A percentile compares a stretch with the other conserved stretches of the same genome.
Conservation (phyloP, 371 early-diverging fungal species). For the Zychaea mexicana region DNA sequence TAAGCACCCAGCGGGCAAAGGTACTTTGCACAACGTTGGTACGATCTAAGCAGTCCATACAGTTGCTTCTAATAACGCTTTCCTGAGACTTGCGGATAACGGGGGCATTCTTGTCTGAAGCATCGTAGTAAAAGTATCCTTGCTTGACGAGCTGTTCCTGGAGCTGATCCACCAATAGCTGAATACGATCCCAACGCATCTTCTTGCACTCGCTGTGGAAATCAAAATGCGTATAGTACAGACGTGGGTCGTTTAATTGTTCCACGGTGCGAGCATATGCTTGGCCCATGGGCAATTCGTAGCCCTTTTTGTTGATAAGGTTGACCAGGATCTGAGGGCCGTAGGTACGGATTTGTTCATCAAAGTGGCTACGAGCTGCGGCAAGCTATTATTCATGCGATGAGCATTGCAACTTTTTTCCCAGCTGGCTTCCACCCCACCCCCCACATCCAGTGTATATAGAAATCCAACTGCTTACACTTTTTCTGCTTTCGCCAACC, state of each 20-base stretch:
- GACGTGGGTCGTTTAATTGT: conserved; percentile 59
- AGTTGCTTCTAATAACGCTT: conserved; percentile 96
- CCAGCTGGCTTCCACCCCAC: not conserved
- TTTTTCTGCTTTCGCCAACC: conserved; percentile 66
- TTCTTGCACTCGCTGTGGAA: conserved; percentile 95
- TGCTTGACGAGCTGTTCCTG: conserved; percentile 67
- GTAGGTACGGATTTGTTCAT: conserved; percentile 69
- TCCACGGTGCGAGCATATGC: conserved; percentile 73
- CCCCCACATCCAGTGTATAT: too few relatives aligned
- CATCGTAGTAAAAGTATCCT: conserved; percentile 37
- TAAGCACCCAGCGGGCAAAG: conserved; percentile 74
- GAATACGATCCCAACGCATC: conserved; percentile 87
- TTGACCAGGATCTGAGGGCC: conserved; percentile 85
- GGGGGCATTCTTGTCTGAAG: conserved; percentile 4
- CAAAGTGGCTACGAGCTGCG: conserved; percentile 75
- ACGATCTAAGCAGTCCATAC: conserved; percentile 99
- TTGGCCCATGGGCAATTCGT: conserved; percentile 83
- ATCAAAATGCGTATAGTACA: conserved; percentile 91
- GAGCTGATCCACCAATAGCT: conserved; percentile 72
- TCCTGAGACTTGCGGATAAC: conserved; percentile 61
- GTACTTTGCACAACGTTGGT: conserved; percentile 98
- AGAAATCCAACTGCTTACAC: too few relatives aligned
- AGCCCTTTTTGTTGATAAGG: conserved; percentile 88
- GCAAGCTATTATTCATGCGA: conserved; percentile 25
- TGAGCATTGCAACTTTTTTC: not conserved